Percentiles rank a stretch among this genome's conserved stretches.
Evolutionary conservation across 2,329 filamentous ascomycete species (phyloP).

Genomic region (Blastomyces parvus): DNA sequence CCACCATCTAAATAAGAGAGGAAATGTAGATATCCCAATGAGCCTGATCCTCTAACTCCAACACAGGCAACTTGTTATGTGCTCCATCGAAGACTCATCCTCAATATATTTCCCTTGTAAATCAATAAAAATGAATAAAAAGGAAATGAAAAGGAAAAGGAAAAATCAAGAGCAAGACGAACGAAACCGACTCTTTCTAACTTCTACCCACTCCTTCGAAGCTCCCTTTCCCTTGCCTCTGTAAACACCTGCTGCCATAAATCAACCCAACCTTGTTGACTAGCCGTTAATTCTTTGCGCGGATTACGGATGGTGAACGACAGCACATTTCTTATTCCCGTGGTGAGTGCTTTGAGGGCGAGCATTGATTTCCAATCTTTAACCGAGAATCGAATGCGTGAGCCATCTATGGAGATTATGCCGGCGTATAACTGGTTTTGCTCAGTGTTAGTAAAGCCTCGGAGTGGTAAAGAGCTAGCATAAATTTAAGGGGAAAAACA

Average conservation of each 20-base stretch:
- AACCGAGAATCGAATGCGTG: slow-evolving; percentile 72
- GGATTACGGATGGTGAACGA: slow-evolving; percentile 52
- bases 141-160: background rate
- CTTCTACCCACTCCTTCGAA: background rate
- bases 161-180: background rate
- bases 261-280: slow-evolving; percentile 65
- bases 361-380: slow-evolving; percentile 85
- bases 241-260: slow-evolving; percentile 61
- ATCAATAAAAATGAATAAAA: background rate
- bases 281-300: slow-evolving; percentile 40
- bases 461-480: background rate
- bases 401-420: slow-evolving; percentile 76
- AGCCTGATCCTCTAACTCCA: background rate
- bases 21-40: background rate
- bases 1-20: background rate
- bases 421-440: slow-evolving; percentile 65
- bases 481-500: slow-evolving; percentile 11
- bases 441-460: background rate
- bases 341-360: slow-evolving; percentile 71
- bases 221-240: slow-evolving; percentile 9
- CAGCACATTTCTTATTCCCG: slow-evolving; percentile 65
- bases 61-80: background rate
- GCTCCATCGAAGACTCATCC: background rate
- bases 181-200: background rate
- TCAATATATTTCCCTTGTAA: background rate